phyloP scores from a whole-genome alignment of 169 alveolate genomes.

The Cryptosporidium canis region DNA sequence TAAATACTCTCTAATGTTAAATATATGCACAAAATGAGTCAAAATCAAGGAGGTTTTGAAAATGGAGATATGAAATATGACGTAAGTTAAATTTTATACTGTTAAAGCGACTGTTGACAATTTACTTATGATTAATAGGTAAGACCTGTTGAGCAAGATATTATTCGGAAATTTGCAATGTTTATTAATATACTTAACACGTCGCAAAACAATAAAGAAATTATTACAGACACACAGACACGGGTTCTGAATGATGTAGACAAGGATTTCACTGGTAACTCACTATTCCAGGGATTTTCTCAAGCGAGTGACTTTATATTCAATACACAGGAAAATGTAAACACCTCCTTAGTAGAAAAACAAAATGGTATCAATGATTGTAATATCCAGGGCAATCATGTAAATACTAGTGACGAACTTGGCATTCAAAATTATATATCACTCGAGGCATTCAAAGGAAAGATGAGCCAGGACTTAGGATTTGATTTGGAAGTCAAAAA shows the following conservation, averaged over 20 bases:
- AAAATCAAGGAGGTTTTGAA: not conserved
- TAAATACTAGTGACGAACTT: constrained; percentile 1
- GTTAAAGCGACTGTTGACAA: not conserved
- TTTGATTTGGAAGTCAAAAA: constrained; percentile 3
- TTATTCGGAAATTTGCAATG: constrained; percentile 34
- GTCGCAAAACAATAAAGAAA: constrained; percentile 8
- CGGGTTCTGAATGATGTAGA: constrained; percentile 25
- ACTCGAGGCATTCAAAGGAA: constrained; percentile 32
- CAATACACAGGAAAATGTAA: constrained; percentile 17
- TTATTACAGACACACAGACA: not conserved
- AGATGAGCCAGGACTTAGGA: constrained; percentile 39
- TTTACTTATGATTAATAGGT: not conserved
- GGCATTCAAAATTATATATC: constrained; percentile 19
- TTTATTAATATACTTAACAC: constrained; percentile 16
- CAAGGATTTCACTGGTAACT: not conserved
- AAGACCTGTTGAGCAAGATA: constrained; percentile 22
- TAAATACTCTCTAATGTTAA: not conserved
- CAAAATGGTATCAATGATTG: not conserved
- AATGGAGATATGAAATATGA: constrained; percentile 1
- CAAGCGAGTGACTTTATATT: constrained; percentile 9
- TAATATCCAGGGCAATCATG: not conserved
- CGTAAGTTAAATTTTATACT: constrained; percentile 17
- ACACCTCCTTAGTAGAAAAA: not conserved
- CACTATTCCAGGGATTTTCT: not conserved
- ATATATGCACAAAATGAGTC: not conserved